These are phyloP conservation scores for Rutidosis leptorrhynchoides DNA, from an alignment of 129 eudicot species.

Conservation along the genomic window DNA sequence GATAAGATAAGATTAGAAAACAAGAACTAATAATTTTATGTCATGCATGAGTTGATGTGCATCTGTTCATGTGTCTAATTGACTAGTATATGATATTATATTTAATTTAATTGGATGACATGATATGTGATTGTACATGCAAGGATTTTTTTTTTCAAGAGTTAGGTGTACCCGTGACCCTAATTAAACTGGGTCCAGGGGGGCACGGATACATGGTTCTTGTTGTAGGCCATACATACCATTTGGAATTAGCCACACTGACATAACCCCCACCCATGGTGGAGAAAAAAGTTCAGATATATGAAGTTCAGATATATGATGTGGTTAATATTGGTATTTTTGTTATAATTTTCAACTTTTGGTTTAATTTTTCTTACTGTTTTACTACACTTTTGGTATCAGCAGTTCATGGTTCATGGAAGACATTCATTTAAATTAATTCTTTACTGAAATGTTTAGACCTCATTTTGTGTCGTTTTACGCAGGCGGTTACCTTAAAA, in stretches of 20 bases:
- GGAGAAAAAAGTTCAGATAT: constrained; percentile 19
- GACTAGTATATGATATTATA: too few relatives aligned
- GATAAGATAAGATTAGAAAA: too few relatives aligned
- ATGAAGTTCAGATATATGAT: constrained; percentile 21
- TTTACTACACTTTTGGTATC: not conserved
- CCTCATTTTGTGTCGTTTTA: not conserved
- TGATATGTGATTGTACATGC: constrained; percentile 19
- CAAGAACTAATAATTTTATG: too few relatives aligned
- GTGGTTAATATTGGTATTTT: constrained; percentile 8
- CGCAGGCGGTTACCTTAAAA: constrained; percentile 56
- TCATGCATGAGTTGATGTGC: too few relatives aligned
- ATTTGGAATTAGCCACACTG: constrained; percentile 30
- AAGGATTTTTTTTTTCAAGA: constrained; percentile 12
- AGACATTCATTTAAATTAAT: not conserved
- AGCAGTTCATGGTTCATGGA: too few relatives aligned
- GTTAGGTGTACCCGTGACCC: constrained; percentile 28
- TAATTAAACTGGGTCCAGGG: constrained; percentile 25
- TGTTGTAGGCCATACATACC: constrained; percentile 28
- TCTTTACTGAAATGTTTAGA: not conserved
- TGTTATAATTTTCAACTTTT: not conserved
- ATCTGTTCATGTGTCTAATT: too few relatives aligned
- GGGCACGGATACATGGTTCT: constrained; percentile 22
- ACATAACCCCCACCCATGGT: constrained; percentile 25
- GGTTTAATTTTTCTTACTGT: not conserved
- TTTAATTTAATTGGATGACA: too few relatives aligned